Percentiles rank a stretch among this genome's conserved stretches.
These are phyloP conservation scores for Fusarium scirpi DNA, from an alignment of 2,329 filamentous ascomycete genomes.

Conservation along the genomic window DNA sequence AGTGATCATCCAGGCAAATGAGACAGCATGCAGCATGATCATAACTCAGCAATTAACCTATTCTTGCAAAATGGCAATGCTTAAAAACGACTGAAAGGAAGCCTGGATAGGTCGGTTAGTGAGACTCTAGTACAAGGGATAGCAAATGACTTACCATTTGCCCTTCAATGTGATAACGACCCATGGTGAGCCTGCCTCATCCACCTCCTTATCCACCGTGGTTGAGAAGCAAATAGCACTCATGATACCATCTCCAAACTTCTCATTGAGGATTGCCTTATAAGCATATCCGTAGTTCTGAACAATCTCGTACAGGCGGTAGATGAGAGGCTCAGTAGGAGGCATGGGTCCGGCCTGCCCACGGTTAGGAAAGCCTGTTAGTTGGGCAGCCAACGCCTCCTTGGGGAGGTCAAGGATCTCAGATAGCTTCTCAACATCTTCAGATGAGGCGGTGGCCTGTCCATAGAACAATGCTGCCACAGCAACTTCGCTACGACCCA, in stretches of 20 bases:
- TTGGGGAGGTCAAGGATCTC: constrained; percentile 71
- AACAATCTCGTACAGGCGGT: constrained; percentile 91
- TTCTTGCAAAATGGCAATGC: constrained; percentile 2
- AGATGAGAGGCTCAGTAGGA: constrained; percentile 68
- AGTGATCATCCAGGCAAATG: background rate
- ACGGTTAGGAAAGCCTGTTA: constrained; percentile 82
- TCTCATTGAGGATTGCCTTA: constrained; percentile 95
- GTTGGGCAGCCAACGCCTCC: constrained; percentile 68
- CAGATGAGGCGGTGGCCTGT: constrained; percentile 77
- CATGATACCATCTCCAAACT: constrained; percentile 96
- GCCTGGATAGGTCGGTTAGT: constrained; percentile 40
- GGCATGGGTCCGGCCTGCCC: constrained; percentile 68
- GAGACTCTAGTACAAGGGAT: background rate
- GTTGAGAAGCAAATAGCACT: constrained; percentile 92
- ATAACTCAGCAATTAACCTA: background rate
- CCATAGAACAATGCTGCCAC: constrained; percentile 93
- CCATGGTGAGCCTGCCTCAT: constrained; percentile 84
- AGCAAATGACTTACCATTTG: constrained; percentile 75
- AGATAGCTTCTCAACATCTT: constrained; percentile 76
- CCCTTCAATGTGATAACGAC: constrained; percentile 85
- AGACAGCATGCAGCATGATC: background rate
- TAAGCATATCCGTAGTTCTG: constrained; percentile 98
- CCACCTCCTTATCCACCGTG: constrained; percentile 93
- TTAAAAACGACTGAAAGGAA: constrained; percentile 52
- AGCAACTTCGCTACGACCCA: constrained; percentile 85